A percentile compares a stretch with the other conserved stretches of the same genome.
phyloP scores from a whole-genome alignment of 108 stramenopile species.

The Epipyxis sp. region DNA sequence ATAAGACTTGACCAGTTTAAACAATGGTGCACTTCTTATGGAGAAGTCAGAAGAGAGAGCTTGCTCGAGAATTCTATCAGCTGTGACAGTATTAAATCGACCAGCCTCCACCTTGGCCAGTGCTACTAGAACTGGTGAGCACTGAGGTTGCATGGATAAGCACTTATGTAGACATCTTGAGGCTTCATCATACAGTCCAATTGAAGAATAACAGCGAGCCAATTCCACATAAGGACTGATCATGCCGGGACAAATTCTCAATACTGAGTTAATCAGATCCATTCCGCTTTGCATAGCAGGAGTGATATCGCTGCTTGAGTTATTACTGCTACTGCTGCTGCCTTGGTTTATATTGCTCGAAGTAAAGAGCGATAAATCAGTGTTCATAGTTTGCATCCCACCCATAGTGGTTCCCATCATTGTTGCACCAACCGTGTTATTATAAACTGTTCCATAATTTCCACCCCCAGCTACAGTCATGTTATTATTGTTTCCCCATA shows the following conservation, averaged over 20 bases:
- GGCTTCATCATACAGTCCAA: neutral
- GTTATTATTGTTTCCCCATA: no score
- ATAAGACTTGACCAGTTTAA: constrained; percentile 44
- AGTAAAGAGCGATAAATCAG: no score
- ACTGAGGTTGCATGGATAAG: neutral
- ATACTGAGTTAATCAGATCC: neutral
- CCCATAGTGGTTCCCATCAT: no score
- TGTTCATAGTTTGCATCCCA: no score
- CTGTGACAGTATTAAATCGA: neutral
- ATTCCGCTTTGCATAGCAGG: neutral
- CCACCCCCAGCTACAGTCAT: no score
- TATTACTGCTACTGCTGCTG: no score
- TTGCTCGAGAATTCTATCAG: constrained; percentile 41
- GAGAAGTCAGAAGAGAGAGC: constrained; percentile 53
- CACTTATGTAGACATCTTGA: neutral
- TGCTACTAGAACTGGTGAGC: neutral
- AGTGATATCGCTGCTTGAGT: no score
- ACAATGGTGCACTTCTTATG: constrained; percentile 44
- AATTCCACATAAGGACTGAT: constrained; percentile 1
- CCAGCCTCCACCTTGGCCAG: constrained; percentile 1
- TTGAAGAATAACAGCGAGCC: neutral
- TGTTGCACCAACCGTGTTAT: no score
- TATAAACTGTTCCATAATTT: no score
- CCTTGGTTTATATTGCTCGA: no score
- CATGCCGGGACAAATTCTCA: constrained; percentile 8